phyloP scores from a whole-genome alignment of 495 filamentous ascomycete species.

The Peziza echinospora region DNA sequence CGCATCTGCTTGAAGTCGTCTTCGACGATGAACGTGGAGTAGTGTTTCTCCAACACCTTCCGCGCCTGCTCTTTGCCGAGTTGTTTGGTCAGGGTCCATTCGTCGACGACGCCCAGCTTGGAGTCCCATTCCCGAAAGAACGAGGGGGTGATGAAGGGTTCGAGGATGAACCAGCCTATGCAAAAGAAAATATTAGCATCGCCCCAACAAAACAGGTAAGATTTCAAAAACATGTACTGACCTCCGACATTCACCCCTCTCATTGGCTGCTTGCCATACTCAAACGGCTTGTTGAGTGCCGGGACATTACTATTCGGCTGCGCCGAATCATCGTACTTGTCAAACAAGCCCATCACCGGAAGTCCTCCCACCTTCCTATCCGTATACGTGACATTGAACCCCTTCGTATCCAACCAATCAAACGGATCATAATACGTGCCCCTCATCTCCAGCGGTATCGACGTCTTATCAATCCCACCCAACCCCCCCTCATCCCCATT shows the following conservation, averaged over 20 bases:
- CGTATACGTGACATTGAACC: slow-evolving; percentile 92
- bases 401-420: slow-evolving; percentile 74
- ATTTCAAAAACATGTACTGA: too few species aligned
- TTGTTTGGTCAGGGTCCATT: slow-evolving; percentile 53
- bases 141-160: slow-evolving; percentile 89
- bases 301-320: slow-evolving; percentile 61
- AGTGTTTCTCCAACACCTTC: slow-evolving; percentile 62
- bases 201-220: too few species aligned
- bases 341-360: slow-evolving; percentile 71
- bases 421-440: slow-evolving; percentile 76
- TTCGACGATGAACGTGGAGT: slow-evolving; percentile 67
- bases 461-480: not conserved
- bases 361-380: slow-evolving; percentile 63
- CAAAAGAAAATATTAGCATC: too few species aligned
- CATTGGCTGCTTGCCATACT: slow-evolving; percentile 60
- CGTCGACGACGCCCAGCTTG: slow-evolving; percentile 54
- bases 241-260: slow-evolving; percentile 80
- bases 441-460: slow-evolving; percentile 17
- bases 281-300: slow-evolving; percentile 44
- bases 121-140: slow-evolving; percentile 50
- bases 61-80: slow-evolving; percentile 42
- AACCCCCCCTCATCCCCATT: not conserved
- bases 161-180: slow-evolving; percentile 88
- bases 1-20: slow-evolving; percentile 64
- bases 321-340: slow-evolving; percentile 65